phyloP scores from a whole-genome alignment of 345 rosid genomes.

The Sisymbrium altissimum region DNA sequence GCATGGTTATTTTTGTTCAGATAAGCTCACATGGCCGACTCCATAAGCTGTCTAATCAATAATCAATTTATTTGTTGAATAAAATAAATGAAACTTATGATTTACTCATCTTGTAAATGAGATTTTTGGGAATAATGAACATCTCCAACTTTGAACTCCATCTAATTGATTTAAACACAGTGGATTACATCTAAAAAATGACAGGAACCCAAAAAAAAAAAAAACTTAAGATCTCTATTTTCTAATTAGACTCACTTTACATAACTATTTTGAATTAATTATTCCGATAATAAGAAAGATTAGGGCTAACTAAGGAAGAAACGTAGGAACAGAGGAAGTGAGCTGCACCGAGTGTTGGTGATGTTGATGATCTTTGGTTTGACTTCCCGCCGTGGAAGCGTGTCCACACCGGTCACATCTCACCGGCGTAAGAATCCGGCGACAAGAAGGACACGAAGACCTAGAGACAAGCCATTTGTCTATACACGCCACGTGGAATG shows the following conservation, averaged over 20 bases:
- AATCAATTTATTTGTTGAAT: not conserved
- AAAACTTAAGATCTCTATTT: not conserved
- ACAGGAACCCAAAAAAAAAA: not conserved
- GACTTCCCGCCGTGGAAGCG: conserved; percentile 13
- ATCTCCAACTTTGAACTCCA: not conserved
- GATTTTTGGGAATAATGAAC: not conserved
- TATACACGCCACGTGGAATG: conserved; percentile 56
- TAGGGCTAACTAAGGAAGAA: conserved; percentile 23
- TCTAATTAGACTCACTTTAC: conserved; percentile 27
- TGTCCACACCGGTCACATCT: conserved; percentile 32
- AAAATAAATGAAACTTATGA: not conserved
- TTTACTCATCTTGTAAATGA: not conserved
- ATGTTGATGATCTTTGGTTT: conserved; percentile 17
- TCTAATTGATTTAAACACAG: conserved; percentile 15
- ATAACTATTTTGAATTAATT: not conserved
- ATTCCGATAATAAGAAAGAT: not conserved
- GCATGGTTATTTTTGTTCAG: not conserved
- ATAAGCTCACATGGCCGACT: conserved; percentile 28
- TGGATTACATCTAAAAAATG: not conserved
- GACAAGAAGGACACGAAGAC: conserved; percentile 72
- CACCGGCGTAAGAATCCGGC: conserved; percentile 44
- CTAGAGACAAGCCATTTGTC: conserved; percentile 61
- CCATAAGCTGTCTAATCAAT: conserved; percentile 14
- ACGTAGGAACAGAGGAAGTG: conserved; percentile 14
- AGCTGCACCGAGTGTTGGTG: conserved; percentile 21